Base-by-base conservation (phyloP, 2,329 filamentous ascomycete species). In the Penicillium sp. region DNA sequence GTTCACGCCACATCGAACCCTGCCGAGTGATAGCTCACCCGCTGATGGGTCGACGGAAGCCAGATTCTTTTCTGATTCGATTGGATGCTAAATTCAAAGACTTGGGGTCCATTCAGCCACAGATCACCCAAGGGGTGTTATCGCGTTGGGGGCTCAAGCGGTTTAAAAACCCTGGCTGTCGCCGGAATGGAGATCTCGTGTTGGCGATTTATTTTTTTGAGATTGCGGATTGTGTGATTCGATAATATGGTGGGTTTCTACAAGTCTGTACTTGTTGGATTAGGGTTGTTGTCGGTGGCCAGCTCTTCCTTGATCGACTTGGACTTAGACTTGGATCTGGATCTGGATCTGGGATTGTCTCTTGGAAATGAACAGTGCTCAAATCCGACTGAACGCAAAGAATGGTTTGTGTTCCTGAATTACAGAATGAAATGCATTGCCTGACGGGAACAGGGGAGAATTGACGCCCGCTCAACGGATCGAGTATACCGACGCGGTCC, bases 401-500 rank as follows among this genome's bases (percentile, higher is more conserved):
- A 61, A 50, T 61, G 60, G 59, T 63, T 24, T 11, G 50, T 50
- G 11, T 10, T 43, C 13, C 14, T 24, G 14, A 18, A 29, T 5
- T 29, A 18, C 14, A 8, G 8, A 8, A 9, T 10, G 21, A 40
- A 41, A 27, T 42, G 34, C 34, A 6, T 50, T 1, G 13, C 7
- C 34, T 53, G 10, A 53, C 27, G 27, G 34, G 1, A 6, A 14
- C 24, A 69, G 66, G 67, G 47, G 59, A 7, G 49, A 60, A n/a
- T 45, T 69, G 45, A 43, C 36, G 10, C 38, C 44, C 0, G 9
- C 38, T 5, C 54, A 69, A 27, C 54, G 63, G n/a, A 63, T 54
- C 7, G 53, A 55, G 11, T 68, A 68, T 47, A 68, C 58, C 9
- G 48, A 66, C 32, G 65, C 67, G 1, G 55, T 68, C 3, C 46